Conservation (phyloP, 78 protist genomes). For the Planoprotostelium fungivorum region DNA sequence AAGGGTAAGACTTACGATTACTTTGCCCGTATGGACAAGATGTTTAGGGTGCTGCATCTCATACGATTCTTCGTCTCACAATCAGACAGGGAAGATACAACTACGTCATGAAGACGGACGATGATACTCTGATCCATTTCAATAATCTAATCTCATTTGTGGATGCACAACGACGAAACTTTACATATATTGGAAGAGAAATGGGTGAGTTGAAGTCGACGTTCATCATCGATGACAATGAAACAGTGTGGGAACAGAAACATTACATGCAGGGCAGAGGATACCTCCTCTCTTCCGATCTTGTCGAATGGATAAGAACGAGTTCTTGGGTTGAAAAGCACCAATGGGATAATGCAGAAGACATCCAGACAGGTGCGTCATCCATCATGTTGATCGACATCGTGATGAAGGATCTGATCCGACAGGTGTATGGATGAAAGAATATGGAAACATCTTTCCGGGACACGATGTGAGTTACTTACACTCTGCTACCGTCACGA, state of each 20-base stretch:
- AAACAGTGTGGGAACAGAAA: neutral
- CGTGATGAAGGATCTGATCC: neutral
- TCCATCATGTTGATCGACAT: too few relatives aligned
- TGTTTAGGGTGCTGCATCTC: neutral
- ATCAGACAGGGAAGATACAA: too few relatives aligned
- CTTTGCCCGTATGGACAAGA: neutral
- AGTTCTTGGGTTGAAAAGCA: neutral
- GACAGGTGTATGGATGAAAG: neutral
- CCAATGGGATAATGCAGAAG: neutral
- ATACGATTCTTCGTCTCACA: too few relatives aligned
- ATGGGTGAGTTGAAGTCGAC: neutral
- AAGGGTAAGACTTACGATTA: neutral
- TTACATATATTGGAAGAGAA: neutral
- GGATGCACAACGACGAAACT: neutral
- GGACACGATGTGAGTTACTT: too few relatives aligned
- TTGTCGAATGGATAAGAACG: neutral
- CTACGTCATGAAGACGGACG: neutral
- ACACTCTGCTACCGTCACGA: too few relatives aligned
- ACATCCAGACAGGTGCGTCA: neutral
- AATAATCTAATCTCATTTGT: neutral
- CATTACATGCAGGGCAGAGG: neutral
- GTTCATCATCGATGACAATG: too few relatives aligned
- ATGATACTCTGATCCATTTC: neutral
- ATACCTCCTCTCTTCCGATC: neutral
- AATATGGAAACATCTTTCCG: neutral